phyloP scores from a whole-genome alignment of 495 filamentous ascomycete species.

The Cercophora sp. region DNA sequence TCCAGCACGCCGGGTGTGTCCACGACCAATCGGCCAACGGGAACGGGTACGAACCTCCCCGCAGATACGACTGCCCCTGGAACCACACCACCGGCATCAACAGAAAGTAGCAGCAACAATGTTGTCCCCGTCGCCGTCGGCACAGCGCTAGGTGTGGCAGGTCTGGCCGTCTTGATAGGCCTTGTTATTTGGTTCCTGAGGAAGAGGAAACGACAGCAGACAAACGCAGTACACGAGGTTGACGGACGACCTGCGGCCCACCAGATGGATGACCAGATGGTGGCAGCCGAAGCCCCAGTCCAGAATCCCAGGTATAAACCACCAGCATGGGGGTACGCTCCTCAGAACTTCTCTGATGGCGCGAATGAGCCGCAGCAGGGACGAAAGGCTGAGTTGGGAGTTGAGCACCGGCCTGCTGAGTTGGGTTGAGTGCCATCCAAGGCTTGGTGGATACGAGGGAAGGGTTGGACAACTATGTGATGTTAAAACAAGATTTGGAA shows the following conservation, averaged over 20 bases:
- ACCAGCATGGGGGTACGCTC: no score
- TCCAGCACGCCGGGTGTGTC: neutral
- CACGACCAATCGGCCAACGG: neutral
- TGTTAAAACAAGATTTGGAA: no score
- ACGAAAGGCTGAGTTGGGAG: no score
- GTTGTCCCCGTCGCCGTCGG: conserved; percentile 2
- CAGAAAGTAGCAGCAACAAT: neutral
- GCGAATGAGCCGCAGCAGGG: no score
- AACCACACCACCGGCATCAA: neutral
- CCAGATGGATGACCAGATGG: neutral
- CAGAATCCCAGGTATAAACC: no score
- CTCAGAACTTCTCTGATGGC: no score
- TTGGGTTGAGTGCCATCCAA: no score
- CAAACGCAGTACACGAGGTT: neutral
- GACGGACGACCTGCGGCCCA: neutral
- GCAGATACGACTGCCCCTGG: neutral
- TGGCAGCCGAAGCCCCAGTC: no score
- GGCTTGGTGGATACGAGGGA: no score
- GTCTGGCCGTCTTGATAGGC: neutral
- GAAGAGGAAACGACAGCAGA: neutral
- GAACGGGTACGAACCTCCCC: neutral
- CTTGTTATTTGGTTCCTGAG: neutral
- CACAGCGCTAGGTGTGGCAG: neutral
- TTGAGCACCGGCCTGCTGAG: no score
- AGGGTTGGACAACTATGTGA: no score